A percentile compares a stretch with the other conserved stretches of the same genome.
Conservation (phyloP, 2,329 filamentous ascomycete species). For the Ceratocystis eucalypticola region DNA sequence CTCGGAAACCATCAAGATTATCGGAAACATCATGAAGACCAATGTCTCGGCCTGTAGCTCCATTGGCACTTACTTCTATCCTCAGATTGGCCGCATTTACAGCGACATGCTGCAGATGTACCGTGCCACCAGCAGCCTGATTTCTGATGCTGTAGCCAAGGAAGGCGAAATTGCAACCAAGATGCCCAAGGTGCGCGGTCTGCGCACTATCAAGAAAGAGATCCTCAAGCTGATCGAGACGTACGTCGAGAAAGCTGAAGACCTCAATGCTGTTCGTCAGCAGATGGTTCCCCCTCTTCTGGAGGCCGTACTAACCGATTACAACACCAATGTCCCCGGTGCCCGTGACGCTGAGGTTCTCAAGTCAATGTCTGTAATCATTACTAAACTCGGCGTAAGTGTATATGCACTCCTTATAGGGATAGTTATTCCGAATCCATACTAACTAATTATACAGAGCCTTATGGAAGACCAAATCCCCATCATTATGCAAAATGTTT, state of each 20-base stretch:
- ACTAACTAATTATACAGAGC: conserved; percentile 39
- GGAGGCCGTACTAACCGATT: conserved; percentile 87
- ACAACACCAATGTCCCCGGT: conserved; percentile 91
- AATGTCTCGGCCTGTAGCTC: conserved; percentile 98
- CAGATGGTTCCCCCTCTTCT: conserved; percentile 94
- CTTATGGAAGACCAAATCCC: conserved; percentile 98
- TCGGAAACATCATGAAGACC: conserved; percentile 99
- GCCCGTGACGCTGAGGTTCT: conserved; percentile 92
- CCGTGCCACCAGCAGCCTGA: conserved; percentile 86
- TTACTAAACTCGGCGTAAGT: conserved; percentile 89
- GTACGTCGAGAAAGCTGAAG: conserved; percentile 95
- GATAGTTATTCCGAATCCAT: conserved; percentile 17
- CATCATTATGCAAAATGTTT: conserved; percentile 95
- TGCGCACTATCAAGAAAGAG: conserved; percentile 98
- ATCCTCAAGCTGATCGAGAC: conserved; percentile 97
- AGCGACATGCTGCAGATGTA: conserved; percentile 99
- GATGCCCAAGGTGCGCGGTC: conserved; percentile 87
- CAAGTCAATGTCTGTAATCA: conserved; percentile 95
- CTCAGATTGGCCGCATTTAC: conserved; percentile 94
- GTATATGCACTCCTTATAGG: conserved; percentile 17
- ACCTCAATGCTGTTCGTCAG: conserved; percentile 79
- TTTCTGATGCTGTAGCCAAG: conserved; percentile 72
- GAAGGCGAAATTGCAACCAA: conserved; percentile 70
- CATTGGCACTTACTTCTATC: conserved; percentile 93
- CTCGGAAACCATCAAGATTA: conserved; percentile 90